Base-by-base conservation (phyloP, 2,329 filamentous ascomycete genomes). In the Eutypa lata region DNA sequence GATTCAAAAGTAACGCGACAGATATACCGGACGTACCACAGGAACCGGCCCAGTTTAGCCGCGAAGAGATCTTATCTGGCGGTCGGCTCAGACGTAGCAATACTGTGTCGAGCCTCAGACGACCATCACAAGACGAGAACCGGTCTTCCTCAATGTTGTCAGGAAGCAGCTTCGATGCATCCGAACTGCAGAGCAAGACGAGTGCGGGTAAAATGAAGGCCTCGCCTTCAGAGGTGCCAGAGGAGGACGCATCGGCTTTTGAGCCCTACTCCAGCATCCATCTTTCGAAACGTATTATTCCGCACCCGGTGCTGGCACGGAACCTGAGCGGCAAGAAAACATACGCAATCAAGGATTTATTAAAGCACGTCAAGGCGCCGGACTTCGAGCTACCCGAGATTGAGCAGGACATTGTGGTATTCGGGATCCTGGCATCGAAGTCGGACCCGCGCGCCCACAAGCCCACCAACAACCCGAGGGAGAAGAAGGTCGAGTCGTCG, bases 251-350 rank as follows among this genome's bases (percentile, higher is more conserved):
- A 1, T 80, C 87, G 2, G 81, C 83, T 45, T 95, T 94, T 62
- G 94, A 99, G 63, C 82, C 90, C 2, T 96, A 92, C 68, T 97
- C 94, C 6, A 84, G 86, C 28, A 77, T 92, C 37, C 91, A 97
- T 66, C 80, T 99, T 14, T 89, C 88, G 4, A 91, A 86, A 57
- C 85, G 94, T 31, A 87, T 91, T 37, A 81, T 97, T 45, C 89
- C 91, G 2, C 92, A 97, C 69, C 82, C 83, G 21, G 86, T 89
- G 18, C 77, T 99, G 21, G 85, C 88, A 2, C 86, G 92, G 22
- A 90, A 90, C 3, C 77, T 99, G 14, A 78, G 86, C 6, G 85
- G 84, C 33, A 96, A 94, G 69, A 90, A 88, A 49, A 77, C 88
- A 2, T 88, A 91, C 61, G 81, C 81, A 1, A 80, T 99, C 56